Conservation (phyloP, 225 moss, liverwort and hornwort species). For the Bryum argenteum region DNA sequence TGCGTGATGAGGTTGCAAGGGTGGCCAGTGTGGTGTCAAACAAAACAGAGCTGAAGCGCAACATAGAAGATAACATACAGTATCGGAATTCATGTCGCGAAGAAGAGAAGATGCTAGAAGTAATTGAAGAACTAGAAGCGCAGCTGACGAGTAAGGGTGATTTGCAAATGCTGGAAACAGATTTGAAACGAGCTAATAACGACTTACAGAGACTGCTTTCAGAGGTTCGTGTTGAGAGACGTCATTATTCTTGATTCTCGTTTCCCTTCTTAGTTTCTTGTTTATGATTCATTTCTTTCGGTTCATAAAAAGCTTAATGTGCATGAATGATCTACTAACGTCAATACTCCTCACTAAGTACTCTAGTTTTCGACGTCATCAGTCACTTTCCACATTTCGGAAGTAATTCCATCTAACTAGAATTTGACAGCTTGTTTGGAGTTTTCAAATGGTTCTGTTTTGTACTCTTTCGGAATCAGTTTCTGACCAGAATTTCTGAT, state of each 20-base stretch:
- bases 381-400: not conserved
- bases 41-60: constrained; percentile 70
- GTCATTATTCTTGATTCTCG: not conserved
- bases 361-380: not conserved
- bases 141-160: constrained; percentile 69
- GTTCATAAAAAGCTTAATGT: constrained; percentile 1
- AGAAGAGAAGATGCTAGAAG: constrained; percentile 46
- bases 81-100: constrained; percentile 66
- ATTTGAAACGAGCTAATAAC: constrained; percentile 57
- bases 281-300: constrained; percentile 5
- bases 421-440: constrained; percentile 11
- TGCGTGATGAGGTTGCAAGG: constrained; percentile 50
- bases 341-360: not conserved
- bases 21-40: constrained; percentile 42
- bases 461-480: constrained; percentile 16
- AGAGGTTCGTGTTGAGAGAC: constrained; percentile 57
- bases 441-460: constrained; percentile 12
- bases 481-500: constrained; percentile 36
- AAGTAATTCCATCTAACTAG: not conserved
- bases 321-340: constrained; percentile 2
- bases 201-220: constrained; percentile 71
- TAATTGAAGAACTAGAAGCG: constrained; percentile 64
- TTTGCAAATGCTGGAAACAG: constrained; percentile 55
- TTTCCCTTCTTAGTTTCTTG: constrained; percentile 21
- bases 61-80: constrained; percentile 84